A percentile compares a stretch with the other conserved stretches of the same genome.
Evolutionary conservation across 2,329 filamentous ascomycete species (phyloP).

Genomic region (Sclerotinia glacialis): DNA sequence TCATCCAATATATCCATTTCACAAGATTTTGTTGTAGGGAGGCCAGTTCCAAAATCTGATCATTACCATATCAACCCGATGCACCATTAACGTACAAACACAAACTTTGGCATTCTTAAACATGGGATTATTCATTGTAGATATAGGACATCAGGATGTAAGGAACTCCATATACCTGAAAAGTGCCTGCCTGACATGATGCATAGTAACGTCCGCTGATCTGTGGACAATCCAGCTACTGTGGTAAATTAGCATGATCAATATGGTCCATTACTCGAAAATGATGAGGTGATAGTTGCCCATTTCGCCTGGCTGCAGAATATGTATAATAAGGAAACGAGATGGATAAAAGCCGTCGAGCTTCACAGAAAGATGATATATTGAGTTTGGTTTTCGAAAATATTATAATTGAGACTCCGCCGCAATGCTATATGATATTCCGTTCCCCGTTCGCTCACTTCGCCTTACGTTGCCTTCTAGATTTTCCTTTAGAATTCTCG

Average conservation of each 20-base stretch:
- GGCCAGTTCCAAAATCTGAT: background rate
- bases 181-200: background rate
- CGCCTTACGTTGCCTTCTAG: conserved; percentile 35
- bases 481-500: conserved; percentile 34
- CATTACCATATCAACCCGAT: background rate
- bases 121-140: background rate
- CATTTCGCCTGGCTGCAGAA: background rate
- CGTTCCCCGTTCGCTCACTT: conserved; percentile 25
- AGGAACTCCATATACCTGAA: background rate
- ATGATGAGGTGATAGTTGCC: background rate
- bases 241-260: background rate
- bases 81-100: background rate
- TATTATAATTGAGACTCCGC: conserved; percentile 12
- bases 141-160: background rate
- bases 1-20: background rate
- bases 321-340: background rate
- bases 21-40: background rate
- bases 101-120: background rate
- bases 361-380: background rate
- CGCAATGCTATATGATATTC: conserved; percentile 14
- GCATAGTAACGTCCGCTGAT: background rate
- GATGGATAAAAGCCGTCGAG: background rate
- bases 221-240: background rate
- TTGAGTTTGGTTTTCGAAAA: conserved; percentile 8
- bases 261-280: background rate